Evolutionary conservation across 2,329 filamentous ascomycete species (phyloP).

Genomic region (Tolypocladium amazonense): DNA sequence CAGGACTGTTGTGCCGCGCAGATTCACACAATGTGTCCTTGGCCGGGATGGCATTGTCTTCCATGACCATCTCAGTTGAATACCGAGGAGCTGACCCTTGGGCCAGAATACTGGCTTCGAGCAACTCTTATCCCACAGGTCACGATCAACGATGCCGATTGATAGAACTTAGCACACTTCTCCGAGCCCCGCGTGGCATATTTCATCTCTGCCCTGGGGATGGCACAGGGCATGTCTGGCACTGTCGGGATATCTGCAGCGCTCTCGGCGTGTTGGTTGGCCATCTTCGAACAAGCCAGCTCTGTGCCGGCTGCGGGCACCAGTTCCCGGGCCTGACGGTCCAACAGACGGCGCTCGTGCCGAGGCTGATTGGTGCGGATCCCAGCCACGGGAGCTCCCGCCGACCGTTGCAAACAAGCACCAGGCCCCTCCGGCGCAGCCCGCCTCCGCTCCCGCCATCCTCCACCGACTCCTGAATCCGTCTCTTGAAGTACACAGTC

Average conservation of each 20-base stretch:
- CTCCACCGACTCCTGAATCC: not conserved
- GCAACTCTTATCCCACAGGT: too few species aligned
- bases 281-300: not conserved
- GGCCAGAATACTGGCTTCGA: too few species aligned
- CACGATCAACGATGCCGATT: not conserved
- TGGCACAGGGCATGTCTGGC: not conserved
- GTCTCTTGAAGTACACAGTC: not conserved
- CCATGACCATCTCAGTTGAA: too few species aligned
- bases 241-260: not conserved
- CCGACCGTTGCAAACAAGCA: not conserved
- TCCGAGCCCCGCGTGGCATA: not conserved
- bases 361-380: not conserved
- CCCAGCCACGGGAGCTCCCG: not conserved
- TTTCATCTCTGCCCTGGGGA: not conserved
- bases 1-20: not conserved
- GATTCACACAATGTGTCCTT: too few species aligned
- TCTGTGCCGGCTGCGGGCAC: not conserved
- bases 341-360: not conserved
- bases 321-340: not conserved
- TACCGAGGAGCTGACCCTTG: too few species aligned
- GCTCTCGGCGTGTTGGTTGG: not conserved
- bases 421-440: not conserved
- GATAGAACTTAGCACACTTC: not conserved
- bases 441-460: not conserved
- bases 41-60: too few species aligned